Evolutionary conservation across 140 eudicot genomes (phyloP).

Genomic region (Flaveria floridana): DNA sequence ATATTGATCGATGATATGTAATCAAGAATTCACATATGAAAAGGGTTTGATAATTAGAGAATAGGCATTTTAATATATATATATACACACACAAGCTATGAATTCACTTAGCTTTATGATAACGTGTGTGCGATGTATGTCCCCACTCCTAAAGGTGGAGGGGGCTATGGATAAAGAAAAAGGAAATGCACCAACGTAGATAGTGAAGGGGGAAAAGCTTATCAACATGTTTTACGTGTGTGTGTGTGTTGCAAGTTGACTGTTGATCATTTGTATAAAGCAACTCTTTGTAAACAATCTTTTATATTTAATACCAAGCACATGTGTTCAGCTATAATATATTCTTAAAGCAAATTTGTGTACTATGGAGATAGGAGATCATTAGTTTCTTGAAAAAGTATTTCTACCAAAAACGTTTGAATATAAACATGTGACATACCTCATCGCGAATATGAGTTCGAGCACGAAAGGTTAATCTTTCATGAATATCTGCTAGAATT

Average conservation of each 20-base stretch:
- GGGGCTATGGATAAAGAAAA: not conserved
- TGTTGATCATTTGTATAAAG: not conserved
- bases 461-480: conserved; percentile 95
- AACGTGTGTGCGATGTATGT: not conserved
- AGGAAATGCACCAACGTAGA: not conserved
- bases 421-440: conserved; percentile 49
- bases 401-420: not conserved
- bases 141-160: not conserved
- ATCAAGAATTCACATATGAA: no score
- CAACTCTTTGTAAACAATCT: not conserved
- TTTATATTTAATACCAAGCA: not conserved
- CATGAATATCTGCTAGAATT: conserved; percentile 92
- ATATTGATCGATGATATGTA: not conserved
- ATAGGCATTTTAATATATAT: not conserved
- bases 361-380: not conserved
- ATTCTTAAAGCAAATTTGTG: not conserved
- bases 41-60: not conserved
- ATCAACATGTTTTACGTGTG: not conserved
- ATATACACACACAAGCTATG: no score
- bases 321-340: not conserved
- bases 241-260: not conserved
- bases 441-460: conserved; percentile 96
- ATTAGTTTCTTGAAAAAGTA: not conserved
- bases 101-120: not conserved
- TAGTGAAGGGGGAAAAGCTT: no score